Base-by-base conservation (phyloP, 352 stramenopile genomes). In the Pythium apleroticum region DNA sequence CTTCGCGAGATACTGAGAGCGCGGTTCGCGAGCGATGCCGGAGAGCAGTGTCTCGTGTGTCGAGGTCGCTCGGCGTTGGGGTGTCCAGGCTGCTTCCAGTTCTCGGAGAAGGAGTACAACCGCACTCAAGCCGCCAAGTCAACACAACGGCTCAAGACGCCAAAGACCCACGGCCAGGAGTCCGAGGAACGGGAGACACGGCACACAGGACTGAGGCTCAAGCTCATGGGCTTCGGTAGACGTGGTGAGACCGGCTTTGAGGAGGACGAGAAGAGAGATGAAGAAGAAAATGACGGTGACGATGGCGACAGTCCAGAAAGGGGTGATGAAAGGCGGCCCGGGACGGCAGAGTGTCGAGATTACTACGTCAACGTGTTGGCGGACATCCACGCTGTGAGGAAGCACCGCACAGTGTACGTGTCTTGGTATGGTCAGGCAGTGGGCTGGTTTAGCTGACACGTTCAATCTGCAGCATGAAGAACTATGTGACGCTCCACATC, bases 1-100 rank as follows among this genome's bases (percentile, higher is more conserved):
- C 39, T 90, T 22, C 64, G 75, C 57, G 70, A 66, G 37, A 60
- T 72, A 1, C 73, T 87, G 53, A 62, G 55, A 9, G 58, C 61
- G 10, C 73, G 78, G 22, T 77, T 77, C 35, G 27, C 53, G 9
- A 17, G 3, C 33, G 35, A 61, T n/a, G 60, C 63, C 15, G 57
- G 46, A 17, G 46, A 48, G 17, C 20, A 45, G 12, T 69, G 66
- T 48, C 19, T 60, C 3, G 33, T 57, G 35, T 59, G 45, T 27
- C 45, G 2, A 80, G 81, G 24, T 61, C 81, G 20, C 41, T 87
- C 33, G 80, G 80, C 60, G n/a, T 37, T 69, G 52, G 83, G 86
- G 5, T 94, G 83, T 60, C 78, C 83, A 4, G 83, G 86, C 1
- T 92, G 83, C 50, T 92, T 91, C 69, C 56, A 68, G 11, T 90